These are phyloP conservation scores for Pseudozyma sp. DNA, from an alignment of 1,284 basidiomycete species.

Conservation along the genomic window DNA sequence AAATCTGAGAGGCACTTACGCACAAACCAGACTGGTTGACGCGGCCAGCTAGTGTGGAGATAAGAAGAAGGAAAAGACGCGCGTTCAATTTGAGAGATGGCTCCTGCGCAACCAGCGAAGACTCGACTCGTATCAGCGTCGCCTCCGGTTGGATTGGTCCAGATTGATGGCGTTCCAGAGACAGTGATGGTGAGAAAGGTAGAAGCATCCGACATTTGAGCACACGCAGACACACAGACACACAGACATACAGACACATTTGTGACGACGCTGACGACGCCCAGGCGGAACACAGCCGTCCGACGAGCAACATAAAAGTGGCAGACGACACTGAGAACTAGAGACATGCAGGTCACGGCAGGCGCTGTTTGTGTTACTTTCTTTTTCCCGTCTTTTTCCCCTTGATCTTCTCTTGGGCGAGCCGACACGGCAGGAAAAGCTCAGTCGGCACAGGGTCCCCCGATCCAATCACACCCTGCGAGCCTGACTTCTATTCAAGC, in stretches of 20 bases:
- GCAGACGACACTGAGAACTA: conserved; percentile 8
- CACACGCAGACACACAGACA: background rate
- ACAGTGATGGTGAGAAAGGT: conserved; percentile 13
- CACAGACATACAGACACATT: background rate
- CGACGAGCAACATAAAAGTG: background rate
- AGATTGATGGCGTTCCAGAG: background rate
- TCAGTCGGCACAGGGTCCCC: no score
- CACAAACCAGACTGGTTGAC: no score
- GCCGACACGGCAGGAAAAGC: no score
- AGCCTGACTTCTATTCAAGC: no score
- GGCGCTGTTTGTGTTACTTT: no score
- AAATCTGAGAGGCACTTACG: no score
- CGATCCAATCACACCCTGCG: no score
- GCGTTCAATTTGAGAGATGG: conserved; percentile 4
- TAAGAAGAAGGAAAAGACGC: conserved; percentile 8
- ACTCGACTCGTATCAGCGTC: no score
- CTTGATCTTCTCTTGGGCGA: no score
- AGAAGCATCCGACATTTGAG: background rate
- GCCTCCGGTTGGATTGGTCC: no score
- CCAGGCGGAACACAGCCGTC: conserved; percentile 14
- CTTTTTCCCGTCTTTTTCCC: no score
- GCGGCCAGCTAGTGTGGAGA: background rate
- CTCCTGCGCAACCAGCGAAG: background rate
- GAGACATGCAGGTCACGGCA: no score
- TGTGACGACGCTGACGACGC: conserved; percentile 47